Conservation (phyloP, 495 filamentous ascomycete genomes). For the Darksidea phi region DNA sequence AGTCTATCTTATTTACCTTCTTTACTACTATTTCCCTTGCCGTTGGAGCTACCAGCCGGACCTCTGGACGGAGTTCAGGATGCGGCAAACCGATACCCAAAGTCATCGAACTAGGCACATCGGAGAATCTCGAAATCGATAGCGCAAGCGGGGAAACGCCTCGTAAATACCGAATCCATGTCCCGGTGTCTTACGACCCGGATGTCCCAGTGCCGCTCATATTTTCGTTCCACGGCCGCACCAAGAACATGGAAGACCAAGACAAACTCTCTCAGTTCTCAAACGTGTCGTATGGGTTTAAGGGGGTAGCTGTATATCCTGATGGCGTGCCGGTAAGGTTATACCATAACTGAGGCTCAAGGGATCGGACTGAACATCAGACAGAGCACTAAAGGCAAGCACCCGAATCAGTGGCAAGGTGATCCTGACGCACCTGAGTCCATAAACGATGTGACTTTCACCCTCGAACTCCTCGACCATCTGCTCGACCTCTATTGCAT, state of each 20-base stretch:
- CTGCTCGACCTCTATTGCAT: conserved; percentile 50
- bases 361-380: neutral
- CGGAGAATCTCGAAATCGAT: conserved; percentile 3
- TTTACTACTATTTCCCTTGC: neutral
- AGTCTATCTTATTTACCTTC: neutral
- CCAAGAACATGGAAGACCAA: conserved; percentile 16
- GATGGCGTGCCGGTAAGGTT: conserved; percentile 21
- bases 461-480: conserved; percentile 49
- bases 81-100: conserved; percentile 15
- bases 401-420: conserved; percentile 20
- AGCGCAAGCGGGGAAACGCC: conserved; percentile 18
- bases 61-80: neutral
- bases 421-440: conserved; percentile 11
- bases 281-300: conserved; percentile 19
- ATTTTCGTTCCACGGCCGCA: conserved; percentile 26
- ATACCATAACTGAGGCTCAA: neutral
- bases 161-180: conserved; percentile 26
- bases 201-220: conserved; percentile 27
- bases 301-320: conserved; percentile 27
- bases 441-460: conserved; percentile 37
- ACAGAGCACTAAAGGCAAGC: conserved; percentile 7
- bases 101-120: conserved; percentile 1
- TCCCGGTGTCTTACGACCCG: conserved; percentile 21
- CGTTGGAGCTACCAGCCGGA: neutral
- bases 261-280: conserved; percentile 24